Conservation (phyloP, 2,329 filamentous ascomycete genomes). For the Fusarium avenaceum region DNA sequence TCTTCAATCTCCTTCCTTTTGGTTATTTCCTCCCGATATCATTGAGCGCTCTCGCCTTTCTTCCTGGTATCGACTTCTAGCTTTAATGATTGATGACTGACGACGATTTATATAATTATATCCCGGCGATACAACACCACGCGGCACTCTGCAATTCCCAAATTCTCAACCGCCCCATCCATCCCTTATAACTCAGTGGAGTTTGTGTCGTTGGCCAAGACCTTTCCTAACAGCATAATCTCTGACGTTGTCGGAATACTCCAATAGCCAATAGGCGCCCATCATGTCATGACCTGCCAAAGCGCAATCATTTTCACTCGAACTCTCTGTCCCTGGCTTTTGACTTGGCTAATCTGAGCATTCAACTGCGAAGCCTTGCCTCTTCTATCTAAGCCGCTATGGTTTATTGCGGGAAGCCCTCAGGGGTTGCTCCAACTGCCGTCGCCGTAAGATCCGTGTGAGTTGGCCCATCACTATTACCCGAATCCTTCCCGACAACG, state of each 20-base stretch:
- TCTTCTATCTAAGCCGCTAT: slow-evolving; percentile 52
- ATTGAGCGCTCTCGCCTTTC: background rate
- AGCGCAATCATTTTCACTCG: slow-evolving; percentile 17
- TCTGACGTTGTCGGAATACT: slow-evolving; percentile 11
- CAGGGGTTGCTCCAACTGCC: slow-evolving; percentile 69
- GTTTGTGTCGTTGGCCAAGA: slow-evolving; percentile 15
- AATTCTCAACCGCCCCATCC: slow-evolving; percentile 6
- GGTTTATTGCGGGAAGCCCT: slow-evolving; percentile 71
- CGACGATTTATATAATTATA: slow-evolving; percentile 15
- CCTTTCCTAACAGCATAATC: background rate
- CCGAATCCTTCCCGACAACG: slow-evolving; percentile 7
- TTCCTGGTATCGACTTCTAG: slow-evolving; percentile 1
- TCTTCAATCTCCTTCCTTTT: slow-evolving; percentile 18
- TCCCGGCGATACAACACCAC: slow-evolving; percentile 4
- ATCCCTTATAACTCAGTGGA: slow-evolving; percentile 1
- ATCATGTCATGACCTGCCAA: slow-evolving; percentile 42
- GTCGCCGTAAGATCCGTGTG: slow-evolving; percentile 69
- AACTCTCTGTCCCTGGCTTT: slow-evolving; percentile 7
- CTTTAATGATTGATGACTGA: slow-evolving; percentile 23
- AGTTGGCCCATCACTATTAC: slow-evolving; percentile 48
- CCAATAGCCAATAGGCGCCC: slow-evolving; percentile 21
- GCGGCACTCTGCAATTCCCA: slow-evolving; percentile 4
- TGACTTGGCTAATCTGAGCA: slow-evolving; percentile 7
- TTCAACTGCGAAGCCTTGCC: slow-evolving; percentile 10
- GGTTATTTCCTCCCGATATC: background rate